phyloP scores from a whole-genome alignment of 805 yeast genomes.

The Grigorovia jiainica region DNA sequence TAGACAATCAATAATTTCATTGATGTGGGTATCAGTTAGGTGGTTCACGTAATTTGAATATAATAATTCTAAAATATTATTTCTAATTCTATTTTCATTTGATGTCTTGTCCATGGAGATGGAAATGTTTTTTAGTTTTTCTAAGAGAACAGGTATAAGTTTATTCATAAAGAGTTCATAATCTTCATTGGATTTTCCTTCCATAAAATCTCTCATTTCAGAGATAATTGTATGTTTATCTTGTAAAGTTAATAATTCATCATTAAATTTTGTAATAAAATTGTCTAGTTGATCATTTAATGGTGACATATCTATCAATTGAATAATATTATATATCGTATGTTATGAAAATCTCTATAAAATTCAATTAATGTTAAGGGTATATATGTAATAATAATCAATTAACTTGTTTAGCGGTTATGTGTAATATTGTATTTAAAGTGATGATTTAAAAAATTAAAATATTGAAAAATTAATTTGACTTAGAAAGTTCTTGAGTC shows the following conservation, averaged over 20 bases:
- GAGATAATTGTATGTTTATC: conserved; percentile 60
- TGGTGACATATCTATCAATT: conserved; percentile 14
- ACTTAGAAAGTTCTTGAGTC: background rate
- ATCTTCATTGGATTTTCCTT: conserved; percentile 73
- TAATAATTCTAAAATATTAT: conserved; percentile 65
- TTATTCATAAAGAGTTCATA: conserved; percentile 66
- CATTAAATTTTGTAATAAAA: conserved; percentile 52
- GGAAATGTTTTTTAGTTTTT: conserved; percentile 57
- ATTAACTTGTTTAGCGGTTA: too few species aligned
- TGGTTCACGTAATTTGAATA: conserved; percentile 81
- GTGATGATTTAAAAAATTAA: too few species aligned
- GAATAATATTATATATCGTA: conserved; percentile 13
- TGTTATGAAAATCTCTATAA: too few species aligned
- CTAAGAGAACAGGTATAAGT: conserved; percentile 60
- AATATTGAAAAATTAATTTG: too few species aligned
- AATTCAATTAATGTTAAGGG: too few species aligned
- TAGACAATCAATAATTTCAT: conserved; percentile 46
- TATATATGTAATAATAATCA: too few species aligned
- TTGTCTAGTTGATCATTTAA: conserved; percentile 48
- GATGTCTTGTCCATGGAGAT: conserved; percentile 58
- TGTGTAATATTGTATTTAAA: too few species aligned
- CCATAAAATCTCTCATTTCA: conserved; percentile 80
- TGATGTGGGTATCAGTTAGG: conserved; percentile 61
- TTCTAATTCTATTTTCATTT: conserved; percentile 69
- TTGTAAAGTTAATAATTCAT: conserved; percentile 46